Evolutionary conservation across 441 rosid species (phyloP).

Genomic region (Kokia cookei): DNA sequence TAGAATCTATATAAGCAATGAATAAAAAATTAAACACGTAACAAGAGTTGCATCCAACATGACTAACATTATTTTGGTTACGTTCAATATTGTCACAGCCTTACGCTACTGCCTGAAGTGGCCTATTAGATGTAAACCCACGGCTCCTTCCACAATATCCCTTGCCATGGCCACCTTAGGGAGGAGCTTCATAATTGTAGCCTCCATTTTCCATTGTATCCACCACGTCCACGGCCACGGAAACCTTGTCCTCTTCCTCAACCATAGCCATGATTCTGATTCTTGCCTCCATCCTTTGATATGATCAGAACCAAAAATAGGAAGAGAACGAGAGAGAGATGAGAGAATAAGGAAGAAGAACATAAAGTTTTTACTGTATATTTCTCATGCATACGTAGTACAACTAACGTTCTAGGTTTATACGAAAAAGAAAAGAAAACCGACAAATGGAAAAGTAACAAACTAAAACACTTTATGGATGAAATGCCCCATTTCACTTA

Average conservation of each 20-base stretch:
- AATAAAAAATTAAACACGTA: slow-evolving; percentile 17
- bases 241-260: slow-evolving; percentile 68
- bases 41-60: slow-evolving; percentile 15
- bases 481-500: no score
- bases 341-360: no score
- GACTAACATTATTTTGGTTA: not conserved
- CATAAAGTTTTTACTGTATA: no score
- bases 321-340: no score
- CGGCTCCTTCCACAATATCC: slow-evolving; percentile 76
- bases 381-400: no score
- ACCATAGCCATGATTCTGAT: no score
- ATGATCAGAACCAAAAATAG: no score
- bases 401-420: no score
- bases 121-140: slow-evolving; percentile 57
- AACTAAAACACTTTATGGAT: no score
- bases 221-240: slow-evolving; percentile 81
- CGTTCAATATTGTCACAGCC: slow-evolving; percentile 14
- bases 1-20: not conserved
- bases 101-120: slow-evolving; percentile 53
- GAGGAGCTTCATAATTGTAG: slow-evolving; percentile 1
- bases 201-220: slow-evolving; percentile 67
- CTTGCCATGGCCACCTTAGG: slow-evolving; percentile 68
- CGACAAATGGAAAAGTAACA: no score
- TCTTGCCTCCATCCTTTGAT: no score
- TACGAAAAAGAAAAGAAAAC: no score